Conservation (phyloP, 495 filamentous ascomycete genomes). For the Aspergillus sparsus region DNA sequence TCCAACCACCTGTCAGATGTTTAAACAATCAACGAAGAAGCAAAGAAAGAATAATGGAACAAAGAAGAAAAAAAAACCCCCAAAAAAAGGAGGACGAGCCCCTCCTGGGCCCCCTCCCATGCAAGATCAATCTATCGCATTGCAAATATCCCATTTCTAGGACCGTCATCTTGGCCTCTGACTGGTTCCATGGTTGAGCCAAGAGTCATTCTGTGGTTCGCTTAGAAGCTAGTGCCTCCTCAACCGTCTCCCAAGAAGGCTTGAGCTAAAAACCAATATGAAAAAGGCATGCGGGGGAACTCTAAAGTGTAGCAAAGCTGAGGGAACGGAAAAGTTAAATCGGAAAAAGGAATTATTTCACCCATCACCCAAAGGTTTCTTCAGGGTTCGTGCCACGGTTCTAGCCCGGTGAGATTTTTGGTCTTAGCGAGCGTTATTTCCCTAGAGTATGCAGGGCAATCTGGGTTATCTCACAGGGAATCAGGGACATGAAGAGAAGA, state of each 20-base stretch:
- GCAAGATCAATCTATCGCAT: neutral
- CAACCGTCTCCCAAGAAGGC: conserved; percentile 2
- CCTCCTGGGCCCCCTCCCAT: neutral
- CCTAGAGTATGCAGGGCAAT: too few relatives aligned
- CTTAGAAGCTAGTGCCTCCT: neutral
- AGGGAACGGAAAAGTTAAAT: too few relatives aligned
- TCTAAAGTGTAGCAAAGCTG: neutral
- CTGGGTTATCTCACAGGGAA: too few relatives aligned
- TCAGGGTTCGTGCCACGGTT: neutral
- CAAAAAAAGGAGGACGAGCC: neutral
- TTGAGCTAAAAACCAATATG: neutral
- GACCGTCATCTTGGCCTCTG: neutral
- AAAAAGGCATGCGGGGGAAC: neutral
- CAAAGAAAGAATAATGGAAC: too few relatives aligned
- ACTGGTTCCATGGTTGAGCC: neutral
- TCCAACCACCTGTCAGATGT: too few relatives aligned
- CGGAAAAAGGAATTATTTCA: too few relatives aligned
- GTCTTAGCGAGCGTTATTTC: neutral
- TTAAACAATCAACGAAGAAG: too few relatives aligned
- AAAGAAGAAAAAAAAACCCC: too few relatives aligned
- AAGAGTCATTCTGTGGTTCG: neutral
- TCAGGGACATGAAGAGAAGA: too few relatives aligned
- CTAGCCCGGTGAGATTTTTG: neutral
- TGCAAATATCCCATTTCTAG: neutral
- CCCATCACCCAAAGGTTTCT: neutral